Percentiles rank a stretch among this genome's conserved stretches.
Evolutionary conservation across 179 eudicot species (phyloP).

Genomic region (Beta corolliflora): DNA sequence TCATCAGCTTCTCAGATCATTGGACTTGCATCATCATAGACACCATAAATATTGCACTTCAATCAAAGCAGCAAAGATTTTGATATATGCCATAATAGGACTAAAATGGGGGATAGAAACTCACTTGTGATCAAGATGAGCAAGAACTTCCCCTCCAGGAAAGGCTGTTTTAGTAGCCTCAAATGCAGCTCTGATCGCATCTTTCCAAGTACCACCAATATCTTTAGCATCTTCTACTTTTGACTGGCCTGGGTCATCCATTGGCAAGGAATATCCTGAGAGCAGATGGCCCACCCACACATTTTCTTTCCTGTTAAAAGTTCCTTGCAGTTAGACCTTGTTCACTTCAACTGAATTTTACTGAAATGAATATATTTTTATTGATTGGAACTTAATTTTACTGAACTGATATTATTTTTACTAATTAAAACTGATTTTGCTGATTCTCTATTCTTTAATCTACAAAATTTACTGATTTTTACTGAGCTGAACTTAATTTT

Average conservation of each 20-base stretch:
- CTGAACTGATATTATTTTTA: no score
- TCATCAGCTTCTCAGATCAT: background rate
- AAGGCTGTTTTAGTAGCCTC: slow-evolving; percentile 58
- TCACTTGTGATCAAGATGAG: slow-evolving; percentile 67
- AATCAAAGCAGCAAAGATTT: background rate
- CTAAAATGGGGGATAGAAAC: slow-evolving; percentile 7
- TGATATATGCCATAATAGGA: background rate
- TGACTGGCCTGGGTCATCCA: slow-evolving; percentile 79
- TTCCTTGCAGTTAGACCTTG: background rate
- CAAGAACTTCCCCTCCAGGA: slow-evolving; percentile 61
- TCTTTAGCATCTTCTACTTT: slow-evolving; percentile 43
- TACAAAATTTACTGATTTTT: no score
- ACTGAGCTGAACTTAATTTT: no score
- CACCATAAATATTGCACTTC: background rate
- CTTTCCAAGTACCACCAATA: slow-evolving; percentile 86
- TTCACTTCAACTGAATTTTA: no score
- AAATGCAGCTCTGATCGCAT: slow-evolving; percentile 55
- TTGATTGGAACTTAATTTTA: no score
- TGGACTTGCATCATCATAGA: background rate
- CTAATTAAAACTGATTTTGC: no score
- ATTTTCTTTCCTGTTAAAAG: slow-evolving; percentile 58
- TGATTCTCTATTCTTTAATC: no score
- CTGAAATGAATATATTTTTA: no score
- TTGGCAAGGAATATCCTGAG: slow-evolving; percentile 92
- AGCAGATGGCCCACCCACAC: slow-evolving; percentile 93